Evolutionary conservation across 257 asterid genomes (phyloP).

Genomic region (Primulina huaijiensis): DNA sequence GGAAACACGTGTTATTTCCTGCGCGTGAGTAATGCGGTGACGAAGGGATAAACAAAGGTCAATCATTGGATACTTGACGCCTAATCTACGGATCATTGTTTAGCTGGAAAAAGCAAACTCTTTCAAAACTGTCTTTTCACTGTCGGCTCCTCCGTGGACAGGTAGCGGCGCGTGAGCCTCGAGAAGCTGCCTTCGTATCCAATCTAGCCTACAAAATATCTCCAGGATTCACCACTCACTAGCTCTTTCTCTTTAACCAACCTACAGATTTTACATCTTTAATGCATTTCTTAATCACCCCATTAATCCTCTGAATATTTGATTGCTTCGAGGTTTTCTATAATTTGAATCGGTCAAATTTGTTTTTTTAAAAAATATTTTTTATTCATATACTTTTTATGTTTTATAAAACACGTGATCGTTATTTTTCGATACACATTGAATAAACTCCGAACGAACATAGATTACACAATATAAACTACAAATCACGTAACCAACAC

Average conservation of each 20-base stretch:
- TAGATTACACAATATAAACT: too few relatives aligned
- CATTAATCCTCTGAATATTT: not conserved
- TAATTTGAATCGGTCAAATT: too few relatives aligned
- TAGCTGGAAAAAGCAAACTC: not conserved
- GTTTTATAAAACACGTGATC: too few relatives aligned
- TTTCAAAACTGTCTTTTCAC: constrained; percentile 28
- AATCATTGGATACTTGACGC: constrained; percentile 31
- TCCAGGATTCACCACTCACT: not conserved
- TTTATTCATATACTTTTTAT: too few relatives aligned
- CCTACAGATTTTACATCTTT: not conserved
- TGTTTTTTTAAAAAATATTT: too few relatives aligned
- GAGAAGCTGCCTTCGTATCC: constrained; percentile 35
- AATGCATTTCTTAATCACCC: not conserved
- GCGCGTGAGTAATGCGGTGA: too few relatives aligned
- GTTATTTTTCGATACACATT: too few relatives aligned
- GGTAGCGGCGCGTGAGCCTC: constrained; percentile 48
- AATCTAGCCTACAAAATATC: constrained; percentile 16
- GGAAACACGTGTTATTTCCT: too few relatives aligned
- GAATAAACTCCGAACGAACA: too few relatives aligned
- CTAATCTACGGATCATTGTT: constrained; percentile 6
- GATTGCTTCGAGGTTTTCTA: not conserved
- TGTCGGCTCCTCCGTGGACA: constrained; percentile 39
- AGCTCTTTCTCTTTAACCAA: not conserved
- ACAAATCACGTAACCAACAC: too few relatives aligned
- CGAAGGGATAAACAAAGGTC: not conserved